phyloP scores from a whole-genome alignment of 2,329 filamentous ascomycete species.

The Xylariales sp. region DNA sequence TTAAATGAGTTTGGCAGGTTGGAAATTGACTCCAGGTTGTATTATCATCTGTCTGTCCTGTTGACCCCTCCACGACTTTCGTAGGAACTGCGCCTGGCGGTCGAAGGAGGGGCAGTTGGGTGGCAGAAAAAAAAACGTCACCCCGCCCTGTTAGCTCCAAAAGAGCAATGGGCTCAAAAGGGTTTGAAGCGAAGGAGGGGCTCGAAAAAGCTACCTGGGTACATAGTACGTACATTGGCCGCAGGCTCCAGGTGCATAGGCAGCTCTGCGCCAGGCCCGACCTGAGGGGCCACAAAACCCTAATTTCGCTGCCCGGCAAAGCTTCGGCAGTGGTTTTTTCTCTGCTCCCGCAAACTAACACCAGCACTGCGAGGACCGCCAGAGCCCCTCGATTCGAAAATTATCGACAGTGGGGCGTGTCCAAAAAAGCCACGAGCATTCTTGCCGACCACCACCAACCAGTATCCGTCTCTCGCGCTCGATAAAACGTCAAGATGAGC shows the following conservation, averaged over 20 bases:
- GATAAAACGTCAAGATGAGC: slow-evolving; percentile 44
- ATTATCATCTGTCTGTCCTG: no score
- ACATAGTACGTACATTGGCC: no score
- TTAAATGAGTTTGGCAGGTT: no score
- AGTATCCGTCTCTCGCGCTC: slow-evolving; percentile 1
- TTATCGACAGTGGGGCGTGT: slow-evolving; percentile 5
- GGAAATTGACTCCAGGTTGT: no score
- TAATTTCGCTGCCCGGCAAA: slow-evolving; percentile 7
- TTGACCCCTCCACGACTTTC: no score
- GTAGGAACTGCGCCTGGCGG: no score
- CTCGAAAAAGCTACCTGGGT: no score
- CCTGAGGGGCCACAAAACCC: slow-evolving; percentile 8
- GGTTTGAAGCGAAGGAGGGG: neutral
- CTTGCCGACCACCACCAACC: neutral
- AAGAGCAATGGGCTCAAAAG: no score
- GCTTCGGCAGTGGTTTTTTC: slow-evolving; percentile 4
- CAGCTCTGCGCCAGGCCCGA: neutral
- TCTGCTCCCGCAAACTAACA: neutral
- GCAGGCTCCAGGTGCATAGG: no score
- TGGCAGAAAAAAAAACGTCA: no score
- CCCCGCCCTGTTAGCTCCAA: no score
- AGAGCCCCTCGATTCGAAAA: slow-evolving; percentile 5
- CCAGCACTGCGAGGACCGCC: neutral
- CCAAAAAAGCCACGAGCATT: neutral
- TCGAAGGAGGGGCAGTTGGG: no score